phyloP scores from a whole-genome alignment of 768 basidiomycete genomes.

The Podaxis sp. region DNA sequence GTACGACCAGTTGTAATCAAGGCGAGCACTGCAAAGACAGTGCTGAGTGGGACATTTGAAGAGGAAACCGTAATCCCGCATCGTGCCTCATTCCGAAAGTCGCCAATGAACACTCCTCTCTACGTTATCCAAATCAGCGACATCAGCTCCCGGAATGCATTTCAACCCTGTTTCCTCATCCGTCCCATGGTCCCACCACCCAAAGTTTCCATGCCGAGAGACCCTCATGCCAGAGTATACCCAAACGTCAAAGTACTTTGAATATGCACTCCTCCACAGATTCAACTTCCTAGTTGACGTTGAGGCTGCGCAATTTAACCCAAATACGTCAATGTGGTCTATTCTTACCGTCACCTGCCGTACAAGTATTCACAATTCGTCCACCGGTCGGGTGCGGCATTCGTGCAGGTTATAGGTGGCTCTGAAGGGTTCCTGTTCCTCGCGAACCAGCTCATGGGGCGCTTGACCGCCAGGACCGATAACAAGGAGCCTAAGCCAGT shows the following conservation, averaged over 20 bases:
- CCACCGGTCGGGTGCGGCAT: conserved; percentile 85
- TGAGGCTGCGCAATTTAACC: conserved; percentile 79
- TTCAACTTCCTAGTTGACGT: conserved; percentile 85
- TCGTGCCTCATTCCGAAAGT: conserved; percentile 51
- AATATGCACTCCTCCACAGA: conserved; percentile 70
- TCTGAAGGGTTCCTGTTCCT: conserved; percentile 82
- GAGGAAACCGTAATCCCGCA: conserved; percentile 52
- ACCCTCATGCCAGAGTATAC: conserved; percentile 67
- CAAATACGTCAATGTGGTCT: conserved; percentile 78
- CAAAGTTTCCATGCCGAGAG: conserved; percentile 64
- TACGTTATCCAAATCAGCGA: conserved; percentile 91
- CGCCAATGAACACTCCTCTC: conserved; percentile 69
- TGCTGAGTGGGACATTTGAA: conserved; percentile 52
- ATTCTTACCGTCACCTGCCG: conserved; percentile 81
- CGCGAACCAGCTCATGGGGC: conserved; percentile 82
- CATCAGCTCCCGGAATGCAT: conserved; percentile 81
- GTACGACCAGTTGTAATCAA: conserved; percentile 47
- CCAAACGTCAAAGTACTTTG: conserved; percentile 72
- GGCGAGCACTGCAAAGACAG: conserved; percentile 37
- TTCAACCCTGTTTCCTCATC: conserved; percentile 88
- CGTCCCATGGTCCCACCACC: conserved; percentile 76
- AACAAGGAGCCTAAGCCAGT: conserved; percentile 56
- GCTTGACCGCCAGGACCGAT: conserved; percentile 55
- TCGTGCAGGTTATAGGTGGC: conserved; percentile 85
- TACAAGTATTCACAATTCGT: conserved; percentile 92